These are phyloP conservation scores for Medicago ruthenica DNA, from an alignment of 306 rosid species.

Conservation along the genomic window DNA sequence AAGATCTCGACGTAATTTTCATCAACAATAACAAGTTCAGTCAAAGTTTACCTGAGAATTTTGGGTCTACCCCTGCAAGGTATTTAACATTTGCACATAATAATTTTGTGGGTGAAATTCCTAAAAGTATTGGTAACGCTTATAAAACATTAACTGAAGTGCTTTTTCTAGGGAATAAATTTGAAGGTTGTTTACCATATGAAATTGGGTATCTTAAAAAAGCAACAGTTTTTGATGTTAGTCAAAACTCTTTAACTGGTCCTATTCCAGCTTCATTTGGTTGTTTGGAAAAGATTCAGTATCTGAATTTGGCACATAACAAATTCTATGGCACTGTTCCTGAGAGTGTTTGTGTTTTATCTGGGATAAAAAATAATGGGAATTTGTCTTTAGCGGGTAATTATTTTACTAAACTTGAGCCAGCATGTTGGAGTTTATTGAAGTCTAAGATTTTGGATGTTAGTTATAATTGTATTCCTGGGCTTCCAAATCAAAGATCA, in stretches of 20 bases:
- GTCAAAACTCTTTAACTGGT: slow-evolving; percentile 55
- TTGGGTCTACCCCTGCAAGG: slow-evolving; percentile 65
- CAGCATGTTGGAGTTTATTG: slow-evolving; percentile 60
- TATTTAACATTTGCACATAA: slow-evolving; percentile 79
- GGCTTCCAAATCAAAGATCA: slow-evolving; percentile 54
- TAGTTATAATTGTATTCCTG: slow-evolving; percentile 61
- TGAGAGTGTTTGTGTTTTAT: slow-evolving; percentile 62
- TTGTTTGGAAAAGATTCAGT: slow-evolving; percentile 56
- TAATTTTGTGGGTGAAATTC: slow-evolving; percentile 60
- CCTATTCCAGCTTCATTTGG: slow-evolving; percentile 78
- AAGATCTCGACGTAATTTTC: slow-evolving; percentile 67
- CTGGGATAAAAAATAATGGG: slow-evolving; percentile 33
- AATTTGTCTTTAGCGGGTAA: slow-evolving; percentile 54
- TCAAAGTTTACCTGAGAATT: slow-evolving; percentile 49
- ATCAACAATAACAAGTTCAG: slow-evolving; percentile 65
- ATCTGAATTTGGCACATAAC: slow-evolving; percentile 54
- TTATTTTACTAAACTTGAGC: slow-evolving; percentile 67
- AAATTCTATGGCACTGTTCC: slow-evolving; percentile 64
- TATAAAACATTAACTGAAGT: slow-evolving; percentile 59
- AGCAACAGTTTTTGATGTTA: slow-evolving; percentile 63
- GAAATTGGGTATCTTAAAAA: slow-evolving; percentile 66
- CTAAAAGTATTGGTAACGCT: slow-evolving; percentile 61
- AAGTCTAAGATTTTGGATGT: slow-evolving; percentile 51
- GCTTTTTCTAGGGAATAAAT: slow-evolving; percentile 60
- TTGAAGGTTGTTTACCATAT: slow-evolving; percentile 70